Evolutionary conservation across 768 basidiomycete genomes (phyloP), one percentile per base, ranked within the genome.

Genomic region (Dendrothele bispora): DNA sequence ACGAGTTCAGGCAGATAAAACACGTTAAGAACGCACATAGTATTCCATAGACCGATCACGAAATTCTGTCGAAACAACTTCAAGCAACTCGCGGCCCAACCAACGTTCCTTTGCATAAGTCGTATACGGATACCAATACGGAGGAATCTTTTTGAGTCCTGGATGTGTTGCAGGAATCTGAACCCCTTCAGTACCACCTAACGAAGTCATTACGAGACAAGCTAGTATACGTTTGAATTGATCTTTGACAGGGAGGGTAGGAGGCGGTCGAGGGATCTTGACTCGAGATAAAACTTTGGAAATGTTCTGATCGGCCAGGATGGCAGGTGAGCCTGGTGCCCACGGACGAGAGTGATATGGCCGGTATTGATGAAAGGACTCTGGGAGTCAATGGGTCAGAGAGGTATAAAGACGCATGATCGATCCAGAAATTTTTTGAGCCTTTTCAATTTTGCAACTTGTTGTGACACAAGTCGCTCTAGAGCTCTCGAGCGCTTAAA

Each of bases 31-130:
- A 35, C 30, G 79, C 91, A 95, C 93, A 75, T 98, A 97, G 64
- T 95, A 98, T 58, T 98, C 94, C 77, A 94, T 86, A 12, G 87
- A 91, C 40, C 94, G 77, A 71, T 97, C 94, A 44, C 94, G 75
- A 61, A 95, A 98, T 64, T 98, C 94, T 0, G 93, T 95, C 0
- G 89, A 91, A 14, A 98, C 86, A 30, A 97, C 85, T 65, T 98
- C 94, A 20, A 98, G 67, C 29, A 97, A 75, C 63, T 93, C 88
- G 39, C 94, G 74, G 27, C 88, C 85, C 29, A 91, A 73, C 93
- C 94, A 97, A 24, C 94, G 79, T 43, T 84, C 79, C 64, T 98
- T 98, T 18, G 92, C 91, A 83, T 87, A 94, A 0, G 93, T 95
- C 7, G 84, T 89, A 61, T 94, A 91, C 2, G 92, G 88, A 63